Conservation (phyloP, 306 rosid species). For the Astragalus glycyphyllos region DNA sequence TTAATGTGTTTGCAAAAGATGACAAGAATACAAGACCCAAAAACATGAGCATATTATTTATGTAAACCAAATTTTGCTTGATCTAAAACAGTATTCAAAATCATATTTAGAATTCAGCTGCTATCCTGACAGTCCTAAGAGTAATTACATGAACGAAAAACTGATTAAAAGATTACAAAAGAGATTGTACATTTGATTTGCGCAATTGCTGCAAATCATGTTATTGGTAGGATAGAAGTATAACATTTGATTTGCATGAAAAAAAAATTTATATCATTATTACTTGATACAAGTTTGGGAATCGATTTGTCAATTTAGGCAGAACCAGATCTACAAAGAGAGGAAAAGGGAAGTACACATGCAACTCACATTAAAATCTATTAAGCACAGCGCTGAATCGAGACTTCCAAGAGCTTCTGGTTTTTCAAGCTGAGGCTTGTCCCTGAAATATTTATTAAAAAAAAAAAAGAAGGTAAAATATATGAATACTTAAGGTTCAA, state of each 20-base stretch:
- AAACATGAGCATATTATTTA: constrained; percentile 29
- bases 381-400: constrained; percentile 65
- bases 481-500: constrained; percentile 29
- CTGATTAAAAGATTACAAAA: constrained; percentile 13
- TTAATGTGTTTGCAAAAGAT: constrained; percentile 27
- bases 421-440: constrained; percentile 69
- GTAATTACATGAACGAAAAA: constrained; percentile 28
- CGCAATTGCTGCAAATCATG: constrained; percentile 10
- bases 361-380: constrained; percentile 81
- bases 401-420: constrained; percentile 67
- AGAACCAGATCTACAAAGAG: constrained; percentile 18
- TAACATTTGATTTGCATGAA: constrained; percentile 1
- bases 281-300: constrained; percentile 8
- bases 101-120: constrained; percentile 9
- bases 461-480: constrained; percentile 32
- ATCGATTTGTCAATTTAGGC: constrained; percentile 15
- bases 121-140: constrained; percentile 8
- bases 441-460: constrained; percentile 73
- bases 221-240: background rate
- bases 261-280: background rate
- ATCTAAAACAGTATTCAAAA: constrained; percentile 5
- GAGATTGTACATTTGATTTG: constrained; percentile 22
- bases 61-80: constrained; percentile 4
- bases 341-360: constrained; percentile 20
- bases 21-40: constrained; percentile 5